Conservation (phyloP, 202 grass and related monocot genomes). For the Bolboschoenoplectus hybrid region DNA sequence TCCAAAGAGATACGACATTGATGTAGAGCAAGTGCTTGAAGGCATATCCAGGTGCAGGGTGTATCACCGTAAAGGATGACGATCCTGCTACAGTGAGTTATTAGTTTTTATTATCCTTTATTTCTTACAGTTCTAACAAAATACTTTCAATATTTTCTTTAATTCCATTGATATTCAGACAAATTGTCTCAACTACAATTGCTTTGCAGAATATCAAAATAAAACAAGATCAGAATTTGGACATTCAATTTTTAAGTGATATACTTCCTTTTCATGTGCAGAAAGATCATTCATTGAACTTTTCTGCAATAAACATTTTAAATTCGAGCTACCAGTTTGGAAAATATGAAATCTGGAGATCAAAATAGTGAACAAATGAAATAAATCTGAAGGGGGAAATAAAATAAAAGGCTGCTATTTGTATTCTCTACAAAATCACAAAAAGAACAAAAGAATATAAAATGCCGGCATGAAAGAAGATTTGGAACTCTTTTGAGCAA, state of each 20-base stretch:
- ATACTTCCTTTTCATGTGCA: not conserved
- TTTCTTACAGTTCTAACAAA: not conserved
- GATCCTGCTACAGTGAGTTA: not conserved
- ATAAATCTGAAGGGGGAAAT: not conserved
- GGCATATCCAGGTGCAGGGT: not conserved
- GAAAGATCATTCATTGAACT: not conserved
- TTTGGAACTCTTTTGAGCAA: not conserved
- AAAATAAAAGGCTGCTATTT: not conserved
- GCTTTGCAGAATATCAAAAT: not conserved
- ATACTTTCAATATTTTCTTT: not conserved
- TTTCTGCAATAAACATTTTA: too few species aligned
- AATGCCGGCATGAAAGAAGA: not conserved
- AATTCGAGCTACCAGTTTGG: too few species aligned
- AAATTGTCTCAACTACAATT: not conserved
- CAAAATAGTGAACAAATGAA: not conserved
- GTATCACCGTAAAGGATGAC: not conserved
- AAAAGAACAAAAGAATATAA: not conserved
- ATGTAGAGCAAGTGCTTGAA: not conserved
- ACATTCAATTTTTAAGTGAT: not conserved
- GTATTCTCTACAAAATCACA: not conserved
- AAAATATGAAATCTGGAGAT: too few species aligned
- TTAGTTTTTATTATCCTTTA: not conserved
- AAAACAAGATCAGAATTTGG: not conserved
- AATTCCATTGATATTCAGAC: not conserved
- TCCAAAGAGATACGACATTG: not conserved